Percentiles rank a stretch among this genome's conserved stretches.
Conservation (phyloP, 441 rosid species). For the Populus trichocarpa region DNA sequence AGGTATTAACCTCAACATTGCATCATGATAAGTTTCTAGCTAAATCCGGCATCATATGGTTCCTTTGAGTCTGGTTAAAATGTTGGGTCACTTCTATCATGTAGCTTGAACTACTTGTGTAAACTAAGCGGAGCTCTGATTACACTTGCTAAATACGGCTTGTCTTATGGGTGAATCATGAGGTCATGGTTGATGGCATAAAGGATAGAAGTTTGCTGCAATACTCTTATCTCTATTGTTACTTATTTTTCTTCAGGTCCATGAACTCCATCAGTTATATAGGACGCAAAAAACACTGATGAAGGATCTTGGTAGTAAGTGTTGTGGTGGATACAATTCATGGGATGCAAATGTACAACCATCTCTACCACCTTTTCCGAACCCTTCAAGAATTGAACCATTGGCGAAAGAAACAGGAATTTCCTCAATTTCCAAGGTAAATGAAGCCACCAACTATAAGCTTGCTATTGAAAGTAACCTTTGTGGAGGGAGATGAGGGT, state of each 20-base stretch:
- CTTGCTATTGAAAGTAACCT: slow-evolving; percentile 4
- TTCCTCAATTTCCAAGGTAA: slow-evolving; percentile 32
- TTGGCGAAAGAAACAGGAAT: slow-evolving; percentile 13
- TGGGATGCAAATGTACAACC: slow-evolving; percentile 25
- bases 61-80: neutral
- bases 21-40: neutral
- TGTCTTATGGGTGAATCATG: neutral
- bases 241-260: slow-evolving; percentile 33
- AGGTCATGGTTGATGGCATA: neutral
- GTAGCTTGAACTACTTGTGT: neutral
- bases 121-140: neutral
- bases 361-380: slow-evolving; percentile 13
- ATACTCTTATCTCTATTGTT: slow-evolving; percentile 10
- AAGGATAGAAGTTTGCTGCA: slow-evolving; percentile 1
- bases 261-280: slow-evolving; percentile 46
- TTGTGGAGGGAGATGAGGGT: neutral
- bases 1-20: slow-evolving; percentile 29
- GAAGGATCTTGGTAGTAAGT: slow-evolving; percentile 30
- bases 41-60: neutral
- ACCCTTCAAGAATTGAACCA: slow-evolving; percentile 18
- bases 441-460: slow-evolving; percentile 1
- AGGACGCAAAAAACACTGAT: slow-evolving; percentile 36
- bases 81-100: neutral
- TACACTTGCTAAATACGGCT: neutral
- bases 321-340: slow-evolving; percentile 17